Evolutionary conservation across 2,329 filamentous ascomycete genomes (phyloP).

Genomic region (Diplodia seriata): DNA sequence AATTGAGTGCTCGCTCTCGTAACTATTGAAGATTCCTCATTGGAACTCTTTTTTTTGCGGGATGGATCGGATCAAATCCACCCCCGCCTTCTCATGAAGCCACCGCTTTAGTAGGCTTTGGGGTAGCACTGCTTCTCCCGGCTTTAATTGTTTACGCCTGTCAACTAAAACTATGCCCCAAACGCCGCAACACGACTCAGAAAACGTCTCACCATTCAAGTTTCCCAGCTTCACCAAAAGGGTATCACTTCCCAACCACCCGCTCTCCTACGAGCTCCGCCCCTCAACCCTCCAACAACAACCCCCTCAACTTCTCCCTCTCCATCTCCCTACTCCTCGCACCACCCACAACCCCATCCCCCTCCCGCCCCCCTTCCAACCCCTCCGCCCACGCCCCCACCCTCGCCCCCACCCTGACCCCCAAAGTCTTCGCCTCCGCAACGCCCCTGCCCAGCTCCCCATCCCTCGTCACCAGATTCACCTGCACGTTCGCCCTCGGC

Average conservation of each 20-base stretch:
- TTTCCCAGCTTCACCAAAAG: not conserved
- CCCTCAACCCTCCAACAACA: constrained; percentile 18
- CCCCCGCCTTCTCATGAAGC: not conserved
- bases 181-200: not conserved
- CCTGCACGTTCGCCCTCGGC: constrained; percentile 61
- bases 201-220: not conserved
- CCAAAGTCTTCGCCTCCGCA: constrained; percentile 68
- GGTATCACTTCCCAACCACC: constrained; percentile 2
- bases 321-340: constrained; percentile 6
- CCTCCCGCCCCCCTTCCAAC: not conserved
- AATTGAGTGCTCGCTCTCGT: too few species aligned
- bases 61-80: not conserved
- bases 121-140: not conserved
- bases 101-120: not conserved
- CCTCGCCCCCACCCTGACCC: constrained; percentile 47
- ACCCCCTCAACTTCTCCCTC: constrained; percentile 16
- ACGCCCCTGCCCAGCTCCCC: constrained; percentile 71
- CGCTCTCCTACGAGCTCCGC: too few species aligned
- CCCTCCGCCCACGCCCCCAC: constrained; percentile 38
- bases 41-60: not conserved
- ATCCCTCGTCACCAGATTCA: constrained; percentile 70
- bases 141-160: not conserved
- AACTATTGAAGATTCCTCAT: not conserved
- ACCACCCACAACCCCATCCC: not conserved
- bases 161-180: not conserved